Conservation (phyloP, 148 eudicot species). For the Camellia lanceoleosa region DNA sequence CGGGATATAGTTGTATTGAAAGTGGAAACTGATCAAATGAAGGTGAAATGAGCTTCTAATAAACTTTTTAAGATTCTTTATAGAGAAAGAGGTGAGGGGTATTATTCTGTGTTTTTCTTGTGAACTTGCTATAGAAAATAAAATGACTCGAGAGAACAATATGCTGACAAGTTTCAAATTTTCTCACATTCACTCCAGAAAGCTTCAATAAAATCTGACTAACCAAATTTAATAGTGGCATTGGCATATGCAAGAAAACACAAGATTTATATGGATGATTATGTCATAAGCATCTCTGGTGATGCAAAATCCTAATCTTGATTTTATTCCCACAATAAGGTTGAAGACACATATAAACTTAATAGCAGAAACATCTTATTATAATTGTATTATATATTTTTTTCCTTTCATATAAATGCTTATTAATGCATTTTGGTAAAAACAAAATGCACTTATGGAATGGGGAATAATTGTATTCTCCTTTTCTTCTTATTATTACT, state of each 20-base stretch:
- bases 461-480: too few species aligned
- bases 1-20: conserved; percentile 43
- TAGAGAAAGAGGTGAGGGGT: neutral
- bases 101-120: neutral
- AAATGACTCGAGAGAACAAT: neutral
- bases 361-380: too few species aligned
- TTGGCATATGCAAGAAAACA: neutral
- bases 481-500: too few species aligned
- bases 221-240: neutral
- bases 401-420: too few species aligned
- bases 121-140: neutral
- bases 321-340: too few species aligned
- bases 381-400: too few species aligned
- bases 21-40: conserved; percentile 13
- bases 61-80: neutral
- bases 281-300: neutral
- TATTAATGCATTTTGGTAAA: too few species aligned
- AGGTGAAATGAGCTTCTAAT: neutral
- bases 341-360: too few species aligned
- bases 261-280: too few species aligned
- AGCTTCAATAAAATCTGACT: neutral
- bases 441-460: too few species aligned
- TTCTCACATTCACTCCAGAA: neutral
- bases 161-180: neutral
- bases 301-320: too few species aligned